Percentiles rank a stretch among this genome's conserved stretches.
These are phyloP conservation scores for Boletellus sp. DNA, from an alignment of 1,284 basidiomycete genomes.

Conservation along the genomic window DNA sequence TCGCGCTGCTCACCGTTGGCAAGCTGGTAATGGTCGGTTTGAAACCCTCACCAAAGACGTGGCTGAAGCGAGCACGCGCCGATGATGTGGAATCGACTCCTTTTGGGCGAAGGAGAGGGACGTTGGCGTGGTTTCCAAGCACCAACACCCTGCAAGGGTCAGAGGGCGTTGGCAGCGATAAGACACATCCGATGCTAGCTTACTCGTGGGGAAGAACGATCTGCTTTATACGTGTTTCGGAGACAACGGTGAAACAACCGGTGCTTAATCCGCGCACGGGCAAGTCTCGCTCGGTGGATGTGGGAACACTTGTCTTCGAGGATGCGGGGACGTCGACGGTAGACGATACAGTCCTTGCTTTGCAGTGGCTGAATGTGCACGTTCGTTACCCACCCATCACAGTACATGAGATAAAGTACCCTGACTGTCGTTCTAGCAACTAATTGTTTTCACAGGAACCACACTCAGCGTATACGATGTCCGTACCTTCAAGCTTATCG, in stretches of 20 bases:
- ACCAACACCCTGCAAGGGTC: slow-evolving; percentile 28
- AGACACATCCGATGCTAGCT: slow-evolving; percentile 62
- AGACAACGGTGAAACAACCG: slow-evolving; percentile 52
- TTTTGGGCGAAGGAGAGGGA: slow-evolving; percentile 52
- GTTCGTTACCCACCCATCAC: slow-evolving; percentile 49
- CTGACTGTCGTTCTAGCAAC: slow-evolving; percentile 47
- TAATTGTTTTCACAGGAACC: slow-evolving; percentile 53
- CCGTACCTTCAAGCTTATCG: slow-evolving; percentile 50
- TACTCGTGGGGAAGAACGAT: slow-evolving; percentile 80
- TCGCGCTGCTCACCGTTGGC: slow-evolving; percentile 84
- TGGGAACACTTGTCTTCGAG: slow-evolving; percentile 61
- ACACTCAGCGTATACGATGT: slow-evolving; percentile 74
- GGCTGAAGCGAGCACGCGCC: slow-evolving; percentile 77
- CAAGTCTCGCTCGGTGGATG: slow-evolving; percentile 54
- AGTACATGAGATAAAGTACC: neutral
- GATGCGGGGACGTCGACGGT: slow-evolving; percentile 54
- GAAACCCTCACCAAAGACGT: slow-evolving; percentile 89
- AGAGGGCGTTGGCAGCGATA: slow-evolving; percentile 25
- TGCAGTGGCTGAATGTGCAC: slow-evolving; percentile 75
- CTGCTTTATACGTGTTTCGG: slow-evolving; percentile 63
- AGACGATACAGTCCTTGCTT: slow-evolving; percentile 55
- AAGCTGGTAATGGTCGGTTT: slow-evolving; percentile 93
- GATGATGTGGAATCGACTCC: slow-evolving; percentile 46
- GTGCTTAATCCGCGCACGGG: slow-evolving; percentile 56
- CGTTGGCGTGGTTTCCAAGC: slow-evolving; percentile 77